Evolutionary conservation across 495 filamentous ascomycete species (phyloP).

Genomic region (Lepraria neglecta): DNA sequence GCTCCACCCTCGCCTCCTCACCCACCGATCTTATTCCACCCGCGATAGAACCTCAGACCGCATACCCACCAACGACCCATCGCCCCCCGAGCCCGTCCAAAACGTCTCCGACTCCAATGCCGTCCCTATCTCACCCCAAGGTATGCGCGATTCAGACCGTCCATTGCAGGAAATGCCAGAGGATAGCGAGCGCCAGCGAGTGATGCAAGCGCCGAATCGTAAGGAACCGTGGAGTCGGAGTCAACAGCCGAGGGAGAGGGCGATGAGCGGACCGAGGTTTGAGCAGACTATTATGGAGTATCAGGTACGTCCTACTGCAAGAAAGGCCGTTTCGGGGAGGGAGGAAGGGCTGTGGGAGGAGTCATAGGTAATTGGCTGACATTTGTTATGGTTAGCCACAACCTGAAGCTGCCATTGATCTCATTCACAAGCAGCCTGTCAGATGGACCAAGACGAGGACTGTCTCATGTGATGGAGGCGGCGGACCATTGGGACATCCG

Average conservation of each 20-base stretch:
- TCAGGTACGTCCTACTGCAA: constrained; percentile 56
- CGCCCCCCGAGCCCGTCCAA: constrained; percentile 39
- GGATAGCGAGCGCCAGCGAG: constrained; percentile 53
- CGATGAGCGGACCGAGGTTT: constrained; percentile 90
- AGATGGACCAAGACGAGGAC: constrained; percentile 76
- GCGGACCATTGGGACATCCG: constrained; percentile 86
- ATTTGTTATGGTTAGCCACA: constrained; percentile 54
- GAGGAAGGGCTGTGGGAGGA: background rate
- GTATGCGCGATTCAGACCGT: constrained; percentile 36
- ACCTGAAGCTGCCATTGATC: constrained; percentile 81
- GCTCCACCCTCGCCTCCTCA: constrained; percentile 2
- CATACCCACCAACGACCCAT: constrained; percentile 50
- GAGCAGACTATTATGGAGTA: constrained; percentile 89
- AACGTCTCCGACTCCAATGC: constrained; percentile 59
- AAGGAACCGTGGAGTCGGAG: constrained; percentile 69
- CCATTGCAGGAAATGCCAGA: constrained; percentile 52
- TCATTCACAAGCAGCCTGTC: constrained; percentile 94
- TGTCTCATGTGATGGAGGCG: constrained; percentile 88
- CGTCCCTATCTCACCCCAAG: constrained; percentile 45
- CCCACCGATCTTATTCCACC: constrained; percentile 18
- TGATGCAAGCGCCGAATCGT: constrained; percentile 83
- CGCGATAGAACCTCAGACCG: constrained; percentile 33
- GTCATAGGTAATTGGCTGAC: background rate
- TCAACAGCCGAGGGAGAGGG: constrained; percentile 70
- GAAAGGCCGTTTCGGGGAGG: background rate